These are phyloP conservation scores for Vigna reflexopilosa DNA, from an alignment of 306 rosid species.

Conservation along the genomic window DNA sequence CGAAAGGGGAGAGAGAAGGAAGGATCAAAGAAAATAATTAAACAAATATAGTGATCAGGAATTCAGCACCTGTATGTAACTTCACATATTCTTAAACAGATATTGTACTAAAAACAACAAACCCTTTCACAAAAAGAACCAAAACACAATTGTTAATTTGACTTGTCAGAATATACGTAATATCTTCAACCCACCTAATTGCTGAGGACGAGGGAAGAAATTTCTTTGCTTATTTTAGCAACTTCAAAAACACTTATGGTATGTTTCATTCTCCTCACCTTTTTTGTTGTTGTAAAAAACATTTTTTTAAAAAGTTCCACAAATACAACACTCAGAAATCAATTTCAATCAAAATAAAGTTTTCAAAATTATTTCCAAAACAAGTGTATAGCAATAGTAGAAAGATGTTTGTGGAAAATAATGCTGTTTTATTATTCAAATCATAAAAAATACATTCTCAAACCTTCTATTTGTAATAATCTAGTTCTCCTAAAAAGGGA, in stretches of 20 bases:
- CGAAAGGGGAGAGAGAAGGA: conserved; percentile 34
- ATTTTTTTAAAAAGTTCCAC: not conserved
- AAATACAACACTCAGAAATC: not conserved
- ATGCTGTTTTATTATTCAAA: no score
- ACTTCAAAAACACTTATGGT: not conserved
- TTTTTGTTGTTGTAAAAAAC: not conserved
- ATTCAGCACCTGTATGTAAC: conserved; percentile 22
- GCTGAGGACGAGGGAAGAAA: not conserved
- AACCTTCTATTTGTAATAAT: no score
- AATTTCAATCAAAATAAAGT: not conserved
- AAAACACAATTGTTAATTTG: conserved; percentile 25
- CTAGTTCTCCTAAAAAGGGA: no score
- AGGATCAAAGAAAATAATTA: conserved; percentile 21
- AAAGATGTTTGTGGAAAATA: not conserved
- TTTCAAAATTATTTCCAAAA: not conserved
- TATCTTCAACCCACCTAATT: not conserved
- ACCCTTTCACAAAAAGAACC: conserved; percentile 27
- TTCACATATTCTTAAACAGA: conserved; percentile 21
- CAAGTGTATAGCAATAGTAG: not conserved
- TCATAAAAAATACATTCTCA: no score
- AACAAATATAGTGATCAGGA: conserved; percentile 36
- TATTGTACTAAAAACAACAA: conserved; percentile 19
- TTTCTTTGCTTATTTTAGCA: not conserved
- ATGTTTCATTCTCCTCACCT: not conserved
- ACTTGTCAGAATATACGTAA: conserved; percentile 7